phyloP scores from a whole-genome alignment of 1,284 basidiomycete genomes.

The Moesziomyces globuligerus region DNA sequence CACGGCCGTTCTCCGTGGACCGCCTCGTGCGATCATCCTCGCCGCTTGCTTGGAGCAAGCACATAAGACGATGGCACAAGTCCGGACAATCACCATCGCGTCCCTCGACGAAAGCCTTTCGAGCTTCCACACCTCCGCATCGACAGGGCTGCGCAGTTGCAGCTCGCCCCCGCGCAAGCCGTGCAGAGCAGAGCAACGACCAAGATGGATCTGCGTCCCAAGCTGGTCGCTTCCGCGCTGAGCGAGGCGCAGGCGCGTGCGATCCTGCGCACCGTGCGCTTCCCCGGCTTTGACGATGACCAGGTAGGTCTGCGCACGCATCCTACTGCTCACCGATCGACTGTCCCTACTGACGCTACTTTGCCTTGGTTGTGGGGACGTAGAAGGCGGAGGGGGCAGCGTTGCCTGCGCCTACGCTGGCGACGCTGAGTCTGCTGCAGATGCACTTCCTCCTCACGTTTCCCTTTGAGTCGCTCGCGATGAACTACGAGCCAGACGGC shows the following conservation, averaged over 20 bases:
- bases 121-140: too few species aligned
- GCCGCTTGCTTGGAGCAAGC: too few species aligned
- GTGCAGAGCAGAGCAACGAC: background rate
- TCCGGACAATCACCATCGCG: too few species aligned
- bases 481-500: constrained; percentile 38
- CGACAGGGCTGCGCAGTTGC: too few species aligned
- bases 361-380: too few species aligned
- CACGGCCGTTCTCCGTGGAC: constrained; percentile 20
- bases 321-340: background rate
- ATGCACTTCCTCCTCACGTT: constrained; percentile 38
- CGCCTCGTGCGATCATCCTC: background rate
- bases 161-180: too few species aligned
- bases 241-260: constrained; percentile 21
- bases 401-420: constrained; percentile 17
- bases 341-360: background rate
- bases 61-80: too few species aligned
- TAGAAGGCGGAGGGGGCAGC: background rate
- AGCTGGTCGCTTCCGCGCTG: constrained; percentile 11
- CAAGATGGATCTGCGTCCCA: constrained; percentile 23
- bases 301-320: constrained; percentile 1
- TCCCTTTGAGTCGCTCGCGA: constrained; percentile 40
- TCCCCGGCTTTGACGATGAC: constrained; percentile 25
- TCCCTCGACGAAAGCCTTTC: too few species aligned
- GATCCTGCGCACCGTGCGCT: constrained; percentile 16
- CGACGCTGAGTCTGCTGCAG: constrained; percentile 28